These are phyloP conservation scores for Teratosphaeria viscida DNA, from an alignment of 2,329 filamentous ascomycete species.

Conservation along the genomic window DNA sequence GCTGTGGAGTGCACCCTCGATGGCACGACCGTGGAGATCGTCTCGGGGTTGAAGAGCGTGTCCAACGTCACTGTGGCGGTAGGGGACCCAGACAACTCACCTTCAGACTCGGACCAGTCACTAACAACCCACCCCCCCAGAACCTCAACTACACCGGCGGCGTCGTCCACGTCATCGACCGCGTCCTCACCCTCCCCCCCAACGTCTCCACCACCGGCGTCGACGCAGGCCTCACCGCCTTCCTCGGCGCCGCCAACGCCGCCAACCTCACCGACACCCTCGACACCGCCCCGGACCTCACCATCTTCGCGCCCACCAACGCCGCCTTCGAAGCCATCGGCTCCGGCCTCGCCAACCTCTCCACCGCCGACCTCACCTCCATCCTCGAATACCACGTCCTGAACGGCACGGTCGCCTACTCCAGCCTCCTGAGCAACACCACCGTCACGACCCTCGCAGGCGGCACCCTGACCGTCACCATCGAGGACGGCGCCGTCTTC, in stretches of 20 bases:
- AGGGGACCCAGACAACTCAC: constrained; percentile 15
- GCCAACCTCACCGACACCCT: constrained; percentile 33
- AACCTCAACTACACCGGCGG: constrained; percentile 36
- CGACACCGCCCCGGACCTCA: constrained; percentile 39
- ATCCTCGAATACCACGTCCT: constrained; percentile 58
- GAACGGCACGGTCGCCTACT: constrained; percentile 45
- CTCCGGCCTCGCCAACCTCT: constrained; percentile 40
- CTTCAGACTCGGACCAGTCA: background rate
- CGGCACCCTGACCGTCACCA: constrained; percentile 7
- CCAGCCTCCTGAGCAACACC: constrained; percentile 29
- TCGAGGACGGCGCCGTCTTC: constrained; percentile 27
- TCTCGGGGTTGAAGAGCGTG: constrained; percentile 42
- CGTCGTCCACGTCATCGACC: constrained; percentile 38
- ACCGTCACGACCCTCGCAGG: constrained; percentile 29
- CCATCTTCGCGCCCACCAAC: constrained; percentile 55
- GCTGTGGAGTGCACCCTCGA: constrained; percentile 32
- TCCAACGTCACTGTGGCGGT: constrained; percentile 41
- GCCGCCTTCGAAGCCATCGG: constrained; percentile 49
- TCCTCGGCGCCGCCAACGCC: constrained; percentile 31
- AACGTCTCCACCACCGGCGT: constrained; percentile 22
- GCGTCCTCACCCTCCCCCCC: constrained; percentile 31
- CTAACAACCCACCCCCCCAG: constrained; percentile 15
- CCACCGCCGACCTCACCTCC: constrained; percentile 36
- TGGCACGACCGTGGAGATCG: constrained; percentile 30
- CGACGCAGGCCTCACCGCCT: constrained; percentile 28